Percentiles rank a stretch among this genome's conserved stretches.
phyloP scores from a whole-genome alignment of 140 eudicot genomes.

The Erigeron philadelphicus region DNA sequence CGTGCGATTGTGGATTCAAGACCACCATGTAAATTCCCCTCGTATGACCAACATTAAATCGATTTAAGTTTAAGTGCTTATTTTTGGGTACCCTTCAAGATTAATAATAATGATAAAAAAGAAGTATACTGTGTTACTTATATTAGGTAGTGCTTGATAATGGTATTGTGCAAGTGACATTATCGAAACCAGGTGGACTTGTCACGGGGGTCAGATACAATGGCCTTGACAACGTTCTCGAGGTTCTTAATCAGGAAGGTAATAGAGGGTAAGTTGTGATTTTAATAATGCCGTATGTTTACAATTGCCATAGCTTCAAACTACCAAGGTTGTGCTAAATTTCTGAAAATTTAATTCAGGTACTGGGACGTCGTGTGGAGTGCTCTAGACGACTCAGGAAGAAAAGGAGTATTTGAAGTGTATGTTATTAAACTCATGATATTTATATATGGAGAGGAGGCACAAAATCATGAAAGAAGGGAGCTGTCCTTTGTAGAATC shows the following conservation, averaged over 20 bases:
- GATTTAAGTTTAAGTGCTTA: too few relatives aligned
- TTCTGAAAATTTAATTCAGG: constrained; percentile 34
- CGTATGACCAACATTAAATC: too few relatives aligned
- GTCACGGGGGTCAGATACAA: constrained; percentile 63
- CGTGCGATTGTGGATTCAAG: neutral
- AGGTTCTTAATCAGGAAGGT: constrained; percentile 50
- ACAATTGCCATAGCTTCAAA: constrained; percentile 1
- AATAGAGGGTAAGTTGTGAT: constrained; percentile 64
- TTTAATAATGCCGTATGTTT: neutral
- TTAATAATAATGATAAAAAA: too few relatives aligned
- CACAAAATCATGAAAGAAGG: neutral
- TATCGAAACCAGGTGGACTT: constrained; percentile 72
- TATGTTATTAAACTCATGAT: constrained; percentile 23
- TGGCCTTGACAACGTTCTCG: constrained; percentile 67
- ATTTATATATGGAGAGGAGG: neutral
- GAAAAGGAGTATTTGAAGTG: constrained; percentile 64
- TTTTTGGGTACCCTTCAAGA: too few relatives aligned
- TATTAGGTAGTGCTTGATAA: constrained; percentile 80
- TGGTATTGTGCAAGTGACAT: constrained; percentile 63
- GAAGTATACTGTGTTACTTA: neutral
- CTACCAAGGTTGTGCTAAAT: neutral
- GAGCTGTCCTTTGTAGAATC: constrained; percentile 15
- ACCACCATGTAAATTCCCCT: neutral
- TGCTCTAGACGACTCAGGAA: constrained; percentile 58
- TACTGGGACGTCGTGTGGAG: constrained; percentile 94